phyloP scores from a whole-genome alignment of 1,284 basidiomycete species.

The Abortiporus biennis region DNA sequence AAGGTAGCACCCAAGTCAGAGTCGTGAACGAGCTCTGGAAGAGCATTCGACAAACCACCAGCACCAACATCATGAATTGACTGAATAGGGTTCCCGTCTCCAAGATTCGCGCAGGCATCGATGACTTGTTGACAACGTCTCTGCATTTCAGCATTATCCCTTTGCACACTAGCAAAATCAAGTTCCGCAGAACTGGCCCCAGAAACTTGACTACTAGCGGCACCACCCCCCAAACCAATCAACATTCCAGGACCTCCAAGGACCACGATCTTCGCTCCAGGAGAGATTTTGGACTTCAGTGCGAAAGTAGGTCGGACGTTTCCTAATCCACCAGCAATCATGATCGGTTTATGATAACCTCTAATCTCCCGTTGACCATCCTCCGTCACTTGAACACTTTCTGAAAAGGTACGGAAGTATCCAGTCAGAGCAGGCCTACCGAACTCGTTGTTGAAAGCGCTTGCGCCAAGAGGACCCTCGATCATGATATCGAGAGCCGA shows the following conservation, averaged over 20 bases:
- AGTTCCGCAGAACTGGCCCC: slow-evolving; percentile 86
- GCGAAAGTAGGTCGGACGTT: slow-evolving; percentile 85
- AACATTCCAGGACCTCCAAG: slow-evolving; percentile 97
- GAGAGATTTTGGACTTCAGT: slow-evolving; percentile 67
- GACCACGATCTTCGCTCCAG: slow-evolving; percentile 86
- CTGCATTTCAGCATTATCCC: slow-evolving; percentile 99
- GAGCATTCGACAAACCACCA: slow-evolving; percentile 93
- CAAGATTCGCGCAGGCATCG: slow-evolving; percentile 77
- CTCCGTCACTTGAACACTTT: slow-evolving; percentile 50
- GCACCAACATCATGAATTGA: slow-evolving; percentile 99
- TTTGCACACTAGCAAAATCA: slow-evolving; percentile 96
- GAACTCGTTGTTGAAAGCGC: slow-evolving; percentile 99
- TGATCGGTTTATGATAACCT: slow-evolving; percentile 99
- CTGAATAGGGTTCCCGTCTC: slow-evolving; percentile 77
- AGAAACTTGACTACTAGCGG: slow-evolving; percentile 89
- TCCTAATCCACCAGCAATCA: slow-evolving; percentile 97
- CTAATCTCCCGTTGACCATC: slow-evolving; percentile 59
- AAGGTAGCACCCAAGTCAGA: slow-evolving; percentile 87
- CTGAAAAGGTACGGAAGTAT: slow-evolving; percentile 87
- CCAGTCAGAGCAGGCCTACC: slow-evolving; percentile 85
- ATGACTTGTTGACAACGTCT: slow-evolving; percentile 96
- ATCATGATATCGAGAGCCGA: slow-evolving; percentile 96
- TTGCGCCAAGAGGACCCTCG: slow-evolving; percentile 91
- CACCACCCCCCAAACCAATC: slow-evolving; percentile 95
- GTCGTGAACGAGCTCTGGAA: slow-evolving; percentile 97